Base-by-base conservation (phyloP, 768 basidiomycete species). In the Tephrocybe sp. region DNA sequence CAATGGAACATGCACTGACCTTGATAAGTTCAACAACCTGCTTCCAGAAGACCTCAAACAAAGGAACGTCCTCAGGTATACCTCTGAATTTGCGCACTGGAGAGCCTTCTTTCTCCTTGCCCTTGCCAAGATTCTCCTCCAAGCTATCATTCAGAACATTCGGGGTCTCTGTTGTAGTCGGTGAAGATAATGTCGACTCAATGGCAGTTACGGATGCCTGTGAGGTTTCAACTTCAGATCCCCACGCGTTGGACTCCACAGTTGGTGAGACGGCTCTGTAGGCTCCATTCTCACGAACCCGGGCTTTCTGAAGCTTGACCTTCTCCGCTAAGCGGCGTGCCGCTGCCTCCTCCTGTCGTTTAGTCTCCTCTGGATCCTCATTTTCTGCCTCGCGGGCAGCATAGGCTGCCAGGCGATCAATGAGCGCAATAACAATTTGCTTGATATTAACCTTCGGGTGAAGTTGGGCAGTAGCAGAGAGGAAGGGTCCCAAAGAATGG, bases 401-500 rank as follows among this genome's bases (percentile, higher is more conserved):
- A 61, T 95, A 98, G 1, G 93, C 86, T 0, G 97, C 97, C 11
- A 99, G 75, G 12, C 96, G 84, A 69, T 99, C 97, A 58, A 99
- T 97, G 24, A 99, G 79, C 0, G 96, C 92, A 42, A 99, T 99
- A 47, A 98, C 97, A 57, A 99, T 98, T 55, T 89, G 82, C 70
- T 99, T 98, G 73, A 98, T 98, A 70, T 97, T 97, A 61, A 98
- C 97, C 64, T 96, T 92, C 42, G 95, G 94, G 64, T 99, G 97
- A 2, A 98, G 79, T 57, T 94, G 93, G 0, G 97, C 95, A 0
- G 94, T 97, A 0, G 97, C 93, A 8, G 90, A 89, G 21, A 98
- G 82, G 83, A 99, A 98, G 0, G 92, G 92, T 0, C 90, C 90
- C n/a, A 98, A 84, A 0, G 92, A 86, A 62, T 96, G 90, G 0